Conservation (phyloP, 805 yeast genomes). For the Monosporozyma yasuniensis region DNA sequence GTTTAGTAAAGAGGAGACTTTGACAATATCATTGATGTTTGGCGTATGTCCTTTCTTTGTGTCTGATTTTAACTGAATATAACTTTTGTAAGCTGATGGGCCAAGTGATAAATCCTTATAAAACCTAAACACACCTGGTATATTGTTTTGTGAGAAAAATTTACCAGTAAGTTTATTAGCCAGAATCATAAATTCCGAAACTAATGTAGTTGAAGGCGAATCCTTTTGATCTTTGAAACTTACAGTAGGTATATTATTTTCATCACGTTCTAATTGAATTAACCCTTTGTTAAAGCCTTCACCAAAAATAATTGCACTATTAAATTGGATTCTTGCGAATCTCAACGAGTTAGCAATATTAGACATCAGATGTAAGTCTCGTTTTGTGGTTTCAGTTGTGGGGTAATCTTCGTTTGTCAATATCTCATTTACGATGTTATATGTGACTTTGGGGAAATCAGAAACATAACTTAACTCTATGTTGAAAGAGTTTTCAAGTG, state of each 20-base stretch:
- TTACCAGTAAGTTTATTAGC: slow-evolving; percentile 58
- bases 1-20: slow-evolving; percentile 39
- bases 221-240: slow-evolving; percentile 20
- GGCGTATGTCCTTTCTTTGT: slow-evolving; percentile 18
- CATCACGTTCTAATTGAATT: slow-evolving; percentile 6
- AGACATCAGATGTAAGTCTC: slow-evolving; percentile 33
- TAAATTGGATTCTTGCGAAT: slow-evolving; percentile 22
- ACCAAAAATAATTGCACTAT: slow-evolving; percentile 38
- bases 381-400: slow-evolving; percentile 6
- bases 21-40: slow-evolving; percentile 34
- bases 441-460: slow-evolving; percentile 49
- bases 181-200: slow-evolving; percentile 75
- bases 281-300: slow-evolving; percentile 27
- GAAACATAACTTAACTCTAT: slow-evolving; percentile 36
- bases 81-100: slow-evolving; percentile 19
- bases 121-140: slow-evolving; percentile 40
- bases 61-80: slow-evolving; percentile 17
- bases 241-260: slow-evolving; percentile 6
- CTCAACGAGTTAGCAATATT: slow-evolving; percentile 16
- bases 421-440: slow-evolving; percentile 49
- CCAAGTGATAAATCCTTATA: slow-evolving; percentile 30
- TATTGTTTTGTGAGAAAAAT: slow-evolving; percentile 34
- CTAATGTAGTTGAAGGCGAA: slow-evolving; percentile 51
- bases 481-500: slow-evolving; percentile 19
- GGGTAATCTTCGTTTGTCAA: slow-evolving; percentile 18